Evolutionary conservation across 345 rosid genomes (phyloP), one percentile per base, ranked within the genome.

Genomic region (Anastatica hierochuntica): DNA sequence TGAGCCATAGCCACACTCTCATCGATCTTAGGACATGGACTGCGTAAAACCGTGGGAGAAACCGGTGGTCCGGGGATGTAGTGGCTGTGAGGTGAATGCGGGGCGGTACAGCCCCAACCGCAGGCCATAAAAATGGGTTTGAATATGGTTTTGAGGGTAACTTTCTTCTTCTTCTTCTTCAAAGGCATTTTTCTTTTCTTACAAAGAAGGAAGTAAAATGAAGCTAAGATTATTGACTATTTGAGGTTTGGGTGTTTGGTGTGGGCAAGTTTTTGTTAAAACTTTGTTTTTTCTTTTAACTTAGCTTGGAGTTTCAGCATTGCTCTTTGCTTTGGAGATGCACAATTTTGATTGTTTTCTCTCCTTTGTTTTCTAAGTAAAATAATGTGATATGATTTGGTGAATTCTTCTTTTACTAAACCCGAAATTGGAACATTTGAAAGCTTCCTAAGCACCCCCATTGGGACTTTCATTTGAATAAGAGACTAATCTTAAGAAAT

Each of bases 1-100:
- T 53, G 53, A 46, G 62, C 51, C 66, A 67, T 23, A 1, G 66
- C 66, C 0, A 67, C 66, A 43, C 72, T 67, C 27, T 67, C 66
- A 14, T 67, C 67, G 30, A 67, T 60, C 67, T 60, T 67, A 24
- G 66, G 66, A 41, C 72, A 67, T 10, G 72, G 67, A 4, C 72
- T 67, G 34, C 66, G 72, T 59, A 67, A 19, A 31, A 67, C 43
- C 14, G 56, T 67, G 8, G 72, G 72, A 33, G 57, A 67, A 46
- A 53, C 61, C 1, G 44, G 70, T 51, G 19, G 60, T 15, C 65
- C 43, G 0, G 48, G 23, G 14, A 14, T 57, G 70, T 65, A 65
- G 45, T 43, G 33, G 64, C 12, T 49, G 19, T 57, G 53, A 34
- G 46, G 17, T 7, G 58, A 41, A 49, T 24, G 40, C 10, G 11